Evolutionary conservation across 2,329 filamentous ascomycete species (phyloP), one percentile per base, ranked within the genome.

Genomic region (Aspergillus transmontanensis): DNA sequence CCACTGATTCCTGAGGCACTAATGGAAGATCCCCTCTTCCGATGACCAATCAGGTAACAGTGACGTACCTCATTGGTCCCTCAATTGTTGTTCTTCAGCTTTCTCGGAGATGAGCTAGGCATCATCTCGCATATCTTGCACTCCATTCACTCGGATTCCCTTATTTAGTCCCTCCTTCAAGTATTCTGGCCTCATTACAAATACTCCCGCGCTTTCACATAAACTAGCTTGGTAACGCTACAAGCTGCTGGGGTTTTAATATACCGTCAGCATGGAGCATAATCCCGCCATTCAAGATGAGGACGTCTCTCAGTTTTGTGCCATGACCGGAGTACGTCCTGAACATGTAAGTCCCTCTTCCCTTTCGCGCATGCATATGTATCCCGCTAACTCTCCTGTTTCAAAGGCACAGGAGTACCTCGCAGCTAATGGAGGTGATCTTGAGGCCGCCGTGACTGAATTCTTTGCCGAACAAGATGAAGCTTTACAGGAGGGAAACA

Each of bases 391-490:
- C 28, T 21, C 14, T 1, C 14, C 6, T 48, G 30, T 26, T 19
- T 28, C 39, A 14, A 30, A 93, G 90, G 90, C 90, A 54, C 82
- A 83, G 61, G 83, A 89, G 64, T 90, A 90, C 68, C 86, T 94
- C 9, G 81, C 83, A 26, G 84, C 85, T 41, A 88, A 85, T 71
- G 80, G 85, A 67, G 93, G 90, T 89, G 85, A 93, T 71, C 79
- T 92, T 50, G 82, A 85, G 67, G 79, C 82, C 11, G 90, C 90
- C 19, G 84, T 86, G 59, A 83, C 86, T 34, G 84, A 87, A 57
- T 91, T 84, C 79, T 92, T 87, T 72, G 77, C 79, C 39, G 79
- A 81, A 63, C 80, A 82, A 66, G 74, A 80, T 61, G 78, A 81
- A 65, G 72, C 71, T 30, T 63, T 73, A 59, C 72, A 77, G 62